These are phyloP conservation scores for Xylariales sp. DNA, from an alignment of 2,329 filamentous ascomycete species.

Conservation along the genomic window DNA sequence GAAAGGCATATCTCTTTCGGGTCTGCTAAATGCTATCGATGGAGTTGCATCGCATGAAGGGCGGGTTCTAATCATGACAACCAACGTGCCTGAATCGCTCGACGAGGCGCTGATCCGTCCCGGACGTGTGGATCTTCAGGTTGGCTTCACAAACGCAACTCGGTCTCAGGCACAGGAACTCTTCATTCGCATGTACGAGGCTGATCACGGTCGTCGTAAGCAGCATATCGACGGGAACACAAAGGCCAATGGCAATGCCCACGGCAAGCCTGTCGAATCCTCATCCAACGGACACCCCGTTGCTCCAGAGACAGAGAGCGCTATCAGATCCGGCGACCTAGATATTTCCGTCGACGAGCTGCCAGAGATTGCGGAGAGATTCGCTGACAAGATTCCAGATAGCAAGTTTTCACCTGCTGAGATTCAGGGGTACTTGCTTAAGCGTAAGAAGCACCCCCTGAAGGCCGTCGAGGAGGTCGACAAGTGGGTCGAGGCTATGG, in stretches of 20 bases:
- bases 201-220: constrained; percentile 25
- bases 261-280: not conserved
- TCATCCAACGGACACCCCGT: constrained; percentile 10
- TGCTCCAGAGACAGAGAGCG: constrained; percentile 12
- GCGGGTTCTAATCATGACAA: constrained; percentile 76
- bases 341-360: constrained; percentile 36
- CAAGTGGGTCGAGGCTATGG: constrained; percentile 47
- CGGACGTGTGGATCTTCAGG: constrained; percentile 66
- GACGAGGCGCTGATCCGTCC: constrained; percentile 71
- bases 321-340: constrained; percentile 20
- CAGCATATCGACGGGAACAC: not conserved
- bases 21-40: constrained; percentile 78
- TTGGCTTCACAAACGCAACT: constrained; percentile 58
- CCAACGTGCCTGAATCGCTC: constrained; percentile 68
- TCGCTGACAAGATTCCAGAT: constrained; percentile 42
- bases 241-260: not conserved
- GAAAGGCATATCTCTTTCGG: constrained; percentile 66
- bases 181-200: constrained; percentile 58
- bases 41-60: constrained; percentile 77
- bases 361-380: constrained; percentile 38
- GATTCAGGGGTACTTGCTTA: constrained; percentile 61
- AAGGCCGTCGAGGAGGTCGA: constrained; percentile 49
- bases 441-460: constrained; percentile 54
- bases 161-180: constrained; percentile 50
- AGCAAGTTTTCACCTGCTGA: constrained; percentile 46